A percentile compares a stretch with the other conserved stretches of the same genome.
Evolutionary conservation across 805 yeast species (phyloP).

Genomic region (Dipodascus albidus): DNA sequence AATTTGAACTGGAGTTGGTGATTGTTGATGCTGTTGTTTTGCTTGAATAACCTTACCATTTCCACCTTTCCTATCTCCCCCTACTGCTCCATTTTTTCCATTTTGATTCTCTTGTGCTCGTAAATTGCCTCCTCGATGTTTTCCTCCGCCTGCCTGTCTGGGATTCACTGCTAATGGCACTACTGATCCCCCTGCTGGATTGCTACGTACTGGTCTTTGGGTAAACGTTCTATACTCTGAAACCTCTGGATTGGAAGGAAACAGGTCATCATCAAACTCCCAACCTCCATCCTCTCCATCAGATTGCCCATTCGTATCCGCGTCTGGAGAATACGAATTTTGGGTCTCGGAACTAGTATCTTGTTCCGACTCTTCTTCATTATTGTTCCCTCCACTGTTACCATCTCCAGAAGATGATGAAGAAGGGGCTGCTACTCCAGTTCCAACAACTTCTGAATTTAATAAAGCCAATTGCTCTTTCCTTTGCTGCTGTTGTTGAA

Average conservation of each 20-base stretch:
- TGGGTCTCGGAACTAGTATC: neutral
- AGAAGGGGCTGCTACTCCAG: neutral
- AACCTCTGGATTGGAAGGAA: neutral
- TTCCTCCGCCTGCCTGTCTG: neutral
- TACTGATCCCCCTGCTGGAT: neutral
- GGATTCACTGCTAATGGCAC: neutral
- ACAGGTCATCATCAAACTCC: neutral
- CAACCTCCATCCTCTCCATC: neutral
- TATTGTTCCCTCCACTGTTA: neutral
- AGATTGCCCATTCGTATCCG: neutral
- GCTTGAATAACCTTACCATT: neutral
- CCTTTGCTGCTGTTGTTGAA: neutral
- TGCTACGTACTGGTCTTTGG: neutral
- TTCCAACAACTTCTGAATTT: neutral
- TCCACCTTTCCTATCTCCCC: neutral
- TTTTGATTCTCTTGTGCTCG: neutral
- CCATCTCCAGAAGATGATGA: neutral
- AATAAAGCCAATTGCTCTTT: neutral
- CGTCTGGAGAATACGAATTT: neutral
- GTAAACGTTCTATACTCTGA: neutral
- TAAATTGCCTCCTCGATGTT: neutral
- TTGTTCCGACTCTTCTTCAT: neutral
- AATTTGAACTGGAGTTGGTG: neutral
- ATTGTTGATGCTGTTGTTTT: neutral
- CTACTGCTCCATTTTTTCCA: no score